phyloP scores from a whole-genome alignment of 164 flowering plant genomes.

The Berberis vulgaris region DNA sequence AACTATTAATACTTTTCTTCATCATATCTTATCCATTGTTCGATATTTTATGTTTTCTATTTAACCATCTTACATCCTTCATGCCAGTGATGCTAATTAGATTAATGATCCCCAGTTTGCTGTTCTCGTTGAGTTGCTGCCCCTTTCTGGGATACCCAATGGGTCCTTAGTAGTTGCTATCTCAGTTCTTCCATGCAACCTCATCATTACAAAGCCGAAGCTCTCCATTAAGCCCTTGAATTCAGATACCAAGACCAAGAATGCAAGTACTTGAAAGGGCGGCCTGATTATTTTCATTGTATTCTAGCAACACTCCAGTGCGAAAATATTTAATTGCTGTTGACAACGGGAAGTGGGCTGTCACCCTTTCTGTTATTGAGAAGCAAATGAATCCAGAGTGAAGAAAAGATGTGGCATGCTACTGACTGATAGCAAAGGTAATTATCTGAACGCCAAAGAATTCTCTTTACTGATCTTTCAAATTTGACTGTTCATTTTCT shows the following conservation, averaged over 20 bases:
- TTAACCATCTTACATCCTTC: neutral
- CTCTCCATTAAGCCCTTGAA: constrained; percentile 56
- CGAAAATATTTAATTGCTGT: too few relatives aligned
- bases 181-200: constrained; percentile 58
- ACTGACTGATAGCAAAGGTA: too few relatives aligned
- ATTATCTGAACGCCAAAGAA: too few relatives aligned
- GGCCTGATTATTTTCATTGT: neutral
- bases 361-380: too few relatives aligned
- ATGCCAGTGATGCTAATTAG: constrained; percentile 7
- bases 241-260: constrained; percentile 33
- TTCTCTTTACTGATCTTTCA: too few relatives aligned
- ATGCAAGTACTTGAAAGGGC: constrained; percentile 9
- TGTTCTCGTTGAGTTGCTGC: constrained; percentile 67
- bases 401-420: too few relatives aligned
- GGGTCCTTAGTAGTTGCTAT: constrained; percentile 58
- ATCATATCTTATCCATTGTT: too few relatives aligned
- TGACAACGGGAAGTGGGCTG: too few relatives aligned
- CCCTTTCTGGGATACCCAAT: constrained; percentile 50
- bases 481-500: too few relatives aligned
- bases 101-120: constrained; percentile 36
- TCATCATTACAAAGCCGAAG: constrained; percentile 58
- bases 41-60: neutral
- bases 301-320: too few relatives aligned
- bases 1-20: too few relatives aligned
- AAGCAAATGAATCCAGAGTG: too few relatives aligned